Evolutionary conservation across 805 yeast species (phyloP).

Genomic region (Lachancea nothofagi): DNA sequence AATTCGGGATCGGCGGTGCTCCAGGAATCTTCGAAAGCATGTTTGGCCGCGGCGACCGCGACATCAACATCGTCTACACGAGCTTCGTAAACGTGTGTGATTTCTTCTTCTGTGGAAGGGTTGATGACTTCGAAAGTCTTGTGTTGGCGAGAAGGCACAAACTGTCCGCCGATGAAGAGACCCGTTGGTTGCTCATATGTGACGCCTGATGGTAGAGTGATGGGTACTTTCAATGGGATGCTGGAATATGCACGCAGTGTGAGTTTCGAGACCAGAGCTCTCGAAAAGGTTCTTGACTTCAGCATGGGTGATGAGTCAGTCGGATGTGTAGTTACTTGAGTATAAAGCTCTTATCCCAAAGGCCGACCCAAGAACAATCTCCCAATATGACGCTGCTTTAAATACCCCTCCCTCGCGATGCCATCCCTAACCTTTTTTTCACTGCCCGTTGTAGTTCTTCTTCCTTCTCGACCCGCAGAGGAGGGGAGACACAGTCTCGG

Average conservation of each 20-base stretch:
- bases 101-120: conserved; percentile 67
- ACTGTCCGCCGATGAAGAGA: conserved; percentile 69
- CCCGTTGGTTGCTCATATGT: conserved; percentile 74
- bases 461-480: too few species aligned
- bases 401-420: too few species aligned
- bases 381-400: too few species aligned
- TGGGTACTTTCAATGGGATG: conserved; percentile 41
- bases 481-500: too few species aligned
- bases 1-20: conserved; percentile 59
- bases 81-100: conserved; percentile 62
- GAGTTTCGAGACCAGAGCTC: conserved; percentile 11
- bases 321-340: too few species aligned
- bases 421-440: too few species aligned
- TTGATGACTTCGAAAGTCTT: conserved; percentile 58
- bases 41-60: conserved; percentile 82
- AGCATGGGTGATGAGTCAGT: conserved; percentile 2
- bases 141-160: conserved; percentile 51
- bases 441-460: too few species aligned
- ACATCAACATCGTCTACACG: conserved; percentile 67
- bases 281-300: conserved; percentile 6
- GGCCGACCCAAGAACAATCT: too few species aligned
- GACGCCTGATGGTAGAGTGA: conserved; percentile 65
- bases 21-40: conserved; percentile 72
- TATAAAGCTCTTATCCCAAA: too few species aligned
- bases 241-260: conserved; percentile 26